Base-by-base conservation (phyloP, 2,329 filamentous ascomycete genomes). In the Aspergillus sp. region DNA sequence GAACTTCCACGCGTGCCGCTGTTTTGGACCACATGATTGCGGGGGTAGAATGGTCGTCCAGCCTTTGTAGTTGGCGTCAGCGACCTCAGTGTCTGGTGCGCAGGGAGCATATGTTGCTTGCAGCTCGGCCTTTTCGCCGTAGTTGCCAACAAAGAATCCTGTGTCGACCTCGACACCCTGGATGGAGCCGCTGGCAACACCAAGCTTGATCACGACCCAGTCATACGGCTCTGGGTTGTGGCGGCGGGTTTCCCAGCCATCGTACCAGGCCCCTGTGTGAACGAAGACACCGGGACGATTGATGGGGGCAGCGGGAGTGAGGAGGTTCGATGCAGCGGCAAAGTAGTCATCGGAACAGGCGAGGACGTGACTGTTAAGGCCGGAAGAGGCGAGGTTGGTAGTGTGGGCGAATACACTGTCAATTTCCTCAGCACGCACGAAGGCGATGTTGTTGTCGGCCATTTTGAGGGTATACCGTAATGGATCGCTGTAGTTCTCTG, bases 201-300 rank as follows among this genome's bases (percentile, higher is more conserved):
- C 84, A 0, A 87, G 77, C 45, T 81, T 77, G 58, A 87, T 77
- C 6, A 87, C 79, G 1, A 83, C 84, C 82, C 82, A 87, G 71
- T 87, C 84, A 61, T 79, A 84, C 11, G 80, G 77, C 40, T 79
- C 77, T 0, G 78, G 71, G 67, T 87, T 87, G 73, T 87, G 84
- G 25, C 84, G 77, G 6, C 84, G 77, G 5, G 84, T 87, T 63
- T 87, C 84, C 84, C 84, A 87, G 17, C 84, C 84, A 68, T 87
- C 84, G 67, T 86, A 87, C 84, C 84, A 87, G 48, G 83, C 84
- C 57, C 84, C 84, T 4, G 83, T 79, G 68, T 84, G 81, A 41
- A 82, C 78, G 72, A 85, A 87, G 65, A 84, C 78, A 51, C 84
- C 84, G 0, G 82, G 80, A 57, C 81, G 82, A 62, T 80, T 81